phyloP scores from a whole-genome alignment of 441 rosid genomes.

The Eruca vesicaria region DNA sequence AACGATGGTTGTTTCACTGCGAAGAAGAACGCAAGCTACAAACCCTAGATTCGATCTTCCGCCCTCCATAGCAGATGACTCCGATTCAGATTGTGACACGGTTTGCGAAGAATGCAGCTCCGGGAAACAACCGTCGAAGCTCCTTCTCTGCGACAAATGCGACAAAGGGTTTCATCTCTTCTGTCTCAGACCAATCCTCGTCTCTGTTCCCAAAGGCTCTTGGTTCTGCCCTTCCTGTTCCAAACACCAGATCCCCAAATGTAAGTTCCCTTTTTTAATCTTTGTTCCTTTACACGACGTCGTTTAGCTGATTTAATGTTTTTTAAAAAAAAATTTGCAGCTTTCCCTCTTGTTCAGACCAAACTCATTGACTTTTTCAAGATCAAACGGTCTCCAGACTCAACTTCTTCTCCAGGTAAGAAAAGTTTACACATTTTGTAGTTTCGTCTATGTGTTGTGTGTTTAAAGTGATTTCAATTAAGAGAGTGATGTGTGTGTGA shows the following conservation, averaged over 20 bases:
- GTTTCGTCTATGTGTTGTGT: background rate
- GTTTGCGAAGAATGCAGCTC: constrained; percentile 55
- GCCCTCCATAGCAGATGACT: background rate
- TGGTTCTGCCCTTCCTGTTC: constrained; percentile 67
- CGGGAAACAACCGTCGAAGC: constrained; percentile 49
- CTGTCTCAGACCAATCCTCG: constrained; percentile 70
- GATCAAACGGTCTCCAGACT: constrained; percentile 42
- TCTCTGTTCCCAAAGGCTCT: constrained; percentile 61
- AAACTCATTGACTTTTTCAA: constrained; percentile 67
- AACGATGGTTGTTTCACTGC: constrained; percentile 30
- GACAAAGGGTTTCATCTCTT: constrained; percentile 64
- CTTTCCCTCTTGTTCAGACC: constrained; percentile 76
- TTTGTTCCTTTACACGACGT: background rate
- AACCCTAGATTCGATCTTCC: constrained; percentile 35
- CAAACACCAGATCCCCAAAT: constrained; percentile 41
- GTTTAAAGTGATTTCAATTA: background rate
- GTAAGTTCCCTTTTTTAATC: constrained; percentile 27
- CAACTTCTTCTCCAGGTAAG: constrained; percentile 53
- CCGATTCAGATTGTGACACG: constrained; percentile 30
- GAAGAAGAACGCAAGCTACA: constrained; percentile 73
- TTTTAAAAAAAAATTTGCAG: constrained; percentile 39
- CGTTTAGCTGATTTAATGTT: background rate
- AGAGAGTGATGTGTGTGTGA: background rate
- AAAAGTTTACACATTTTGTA: background rate
- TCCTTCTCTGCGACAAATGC: constrained; percentile 64